A percentile compares a stretch with the other conserved stretches of the same genome.
These are phyloP conservation scores for Conticribra weissflogii DNA, from an alignment of 108 stramenopile species.

Conservation along the genomic window DNA sequence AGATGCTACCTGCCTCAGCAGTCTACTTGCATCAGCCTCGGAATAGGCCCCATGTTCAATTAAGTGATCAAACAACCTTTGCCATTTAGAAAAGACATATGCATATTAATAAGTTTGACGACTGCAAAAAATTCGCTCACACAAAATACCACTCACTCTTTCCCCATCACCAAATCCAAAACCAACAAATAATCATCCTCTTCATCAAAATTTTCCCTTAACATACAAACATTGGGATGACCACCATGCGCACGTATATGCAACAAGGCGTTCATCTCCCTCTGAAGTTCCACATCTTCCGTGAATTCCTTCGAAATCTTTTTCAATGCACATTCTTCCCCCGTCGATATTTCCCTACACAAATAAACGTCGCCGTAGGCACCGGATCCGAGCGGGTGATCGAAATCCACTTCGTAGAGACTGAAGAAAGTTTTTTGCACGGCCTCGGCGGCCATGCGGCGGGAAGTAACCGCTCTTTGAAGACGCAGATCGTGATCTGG, in stretches of 20 bases:
- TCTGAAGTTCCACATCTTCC: constrained; percentile 62
- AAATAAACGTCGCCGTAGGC: constrained; percentile 79
- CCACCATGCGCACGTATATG: constrained; percentile 70
- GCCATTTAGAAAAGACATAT: no score
- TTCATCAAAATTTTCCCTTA: constrained; percentile 74
- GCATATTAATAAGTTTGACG: no score
- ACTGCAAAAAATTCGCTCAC: no score
- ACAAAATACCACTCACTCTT: constrained; percentile 85
- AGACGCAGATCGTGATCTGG: constrained; percentile 33
- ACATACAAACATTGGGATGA: constrained; percentile 77
- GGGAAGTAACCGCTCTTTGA: constrained; percentile 32
- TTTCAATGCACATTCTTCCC: constrained; percentile 72
- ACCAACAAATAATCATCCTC: constrained; percentile 65
- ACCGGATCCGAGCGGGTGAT: constrained; percentile 40
- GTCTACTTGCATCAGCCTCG: constrained; percentile 75
- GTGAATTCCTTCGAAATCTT: constrained; percentile 82
- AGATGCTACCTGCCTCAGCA: constrained; percentile 50
- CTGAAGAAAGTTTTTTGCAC: constrained; percentile 27
- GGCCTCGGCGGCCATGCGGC: constrained; percentile 39
- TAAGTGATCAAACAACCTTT: constrained; percentile 74
- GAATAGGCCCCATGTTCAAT: constrained; percentile 81
- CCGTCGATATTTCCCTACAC: constrained; percentile 52
- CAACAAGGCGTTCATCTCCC: constrained; percentile 81
- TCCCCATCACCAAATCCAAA: constrained; percentile 72
- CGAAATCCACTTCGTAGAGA: constrained; percentile 47